A percentile compares a stretch with the other conserved stretches of the same genome.
phyloP scores from a whole-genome alignment of 768 basidiomycete genomes.

The Cytidiella melzeri region DNA sequence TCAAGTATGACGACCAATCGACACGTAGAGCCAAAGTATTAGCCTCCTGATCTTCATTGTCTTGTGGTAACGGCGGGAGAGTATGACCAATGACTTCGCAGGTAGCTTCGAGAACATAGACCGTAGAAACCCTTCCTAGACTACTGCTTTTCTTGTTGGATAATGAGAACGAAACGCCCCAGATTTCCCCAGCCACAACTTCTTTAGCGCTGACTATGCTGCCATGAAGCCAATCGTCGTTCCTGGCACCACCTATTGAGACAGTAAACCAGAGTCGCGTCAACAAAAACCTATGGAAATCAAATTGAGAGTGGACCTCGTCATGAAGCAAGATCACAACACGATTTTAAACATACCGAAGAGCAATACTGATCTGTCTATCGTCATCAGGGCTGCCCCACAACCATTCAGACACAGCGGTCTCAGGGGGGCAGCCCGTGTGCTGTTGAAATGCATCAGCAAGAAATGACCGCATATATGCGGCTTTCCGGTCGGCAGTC shows the following conservation, averaged over 20 bases:
- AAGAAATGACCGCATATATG: slow-evolving; percentile 51
- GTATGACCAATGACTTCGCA: slow-evolving; percentile 63
- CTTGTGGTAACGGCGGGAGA: slow-evolving; percentile 7
- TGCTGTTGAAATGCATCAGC: no score
- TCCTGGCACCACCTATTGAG: slow-evolving; percentile 41
- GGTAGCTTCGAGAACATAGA: slow-evolving; percentile 63
- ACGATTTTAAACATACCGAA: slow-evolving; percentile 45
- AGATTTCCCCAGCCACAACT: slow-evolving; percentile 51
- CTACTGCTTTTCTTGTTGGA: not conserved
- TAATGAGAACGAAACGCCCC: slow-evolving; percentile 40
- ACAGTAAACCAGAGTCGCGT: slow-evolving; percentile 59
- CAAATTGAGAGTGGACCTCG: not conserved
- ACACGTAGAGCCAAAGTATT: slow-evolving; percentile 31
- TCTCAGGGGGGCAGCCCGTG: no score
- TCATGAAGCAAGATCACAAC: not conserved
- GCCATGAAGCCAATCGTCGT: slow-evolving; percentile 29
- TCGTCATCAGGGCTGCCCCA: slow-evolving; percentile 58
- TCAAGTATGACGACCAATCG: slow-evolving; percentile 64
- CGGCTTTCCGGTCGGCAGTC: slow-evolving; percentile 27
- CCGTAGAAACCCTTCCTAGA: slow-evolving; percentile 17
- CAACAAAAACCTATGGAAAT: slow-evolving; percentile 45
- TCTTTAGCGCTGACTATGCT: slow-evolving; percentile 44
- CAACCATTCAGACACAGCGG: slow-evolving; percentile 36
- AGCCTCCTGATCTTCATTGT: not conserved
- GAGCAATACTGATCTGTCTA: slow-evolving; percentile 48